Evolutionary conservation across 345 rosid species (phyloP).

Genomic region (Odontarrhena argentea): DNA sequence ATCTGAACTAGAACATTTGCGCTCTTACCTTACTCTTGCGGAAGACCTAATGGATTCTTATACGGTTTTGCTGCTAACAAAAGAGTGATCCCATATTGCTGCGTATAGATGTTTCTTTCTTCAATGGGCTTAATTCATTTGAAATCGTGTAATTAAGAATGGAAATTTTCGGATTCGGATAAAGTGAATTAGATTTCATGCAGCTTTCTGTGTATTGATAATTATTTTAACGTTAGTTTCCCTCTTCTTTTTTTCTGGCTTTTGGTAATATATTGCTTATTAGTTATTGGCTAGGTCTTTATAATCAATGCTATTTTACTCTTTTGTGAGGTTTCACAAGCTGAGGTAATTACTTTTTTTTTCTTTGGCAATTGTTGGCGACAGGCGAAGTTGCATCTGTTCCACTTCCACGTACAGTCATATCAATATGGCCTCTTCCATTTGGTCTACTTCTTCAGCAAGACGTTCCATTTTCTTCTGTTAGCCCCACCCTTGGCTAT

Average conservation of each 20-base stretch:
- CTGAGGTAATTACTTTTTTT: conserved; percentile 6
- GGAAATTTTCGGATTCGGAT: conserved; percentile 7
- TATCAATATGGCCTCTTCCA: conserved; percentile 94
- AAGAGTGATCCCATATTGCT: neutral
- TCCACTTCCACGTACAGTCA: conserved; percentile 63
- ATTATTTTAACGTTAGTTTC: neutral
- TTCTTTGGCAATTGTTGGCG: conserved; percentile 29
- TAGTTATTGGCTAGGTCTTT: conserved; percentile 15
- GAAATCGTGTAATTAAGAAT: neutral
- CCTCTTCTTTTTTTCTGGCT: conserved; percentile 11
- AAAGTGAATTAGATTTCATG: neutral
- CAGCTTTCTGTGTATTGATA: conserved; percentile 4
- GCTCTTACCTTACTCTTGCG: conserved; percentile 6
- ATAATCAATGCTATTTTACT: conserved; percentile 22
- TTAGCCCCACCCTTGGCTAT: conserved; percentile 58
- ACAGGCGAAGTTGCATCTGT: conserved; percentile 81
- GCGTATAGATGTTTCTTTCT: neutral
- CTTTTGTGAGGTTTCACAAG: conserved; percentile 17
- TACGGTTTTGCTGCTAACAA: conserved; percentile 12
- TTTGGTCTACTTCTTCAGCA: conserved; percentile 85
- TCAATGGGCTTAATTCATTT: conserved; percentile 3
- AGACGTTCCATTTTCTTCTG: conserved; percentile 50
- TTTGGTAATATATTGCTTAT: conserved; percentile 5
- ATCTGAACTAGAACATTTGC: neutral
- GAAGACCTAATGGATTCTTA: neutral